Evolutionary conservation across 257 asterid genomes (phyloP).

Genomic region (Nicotiana otophora): DNA sequence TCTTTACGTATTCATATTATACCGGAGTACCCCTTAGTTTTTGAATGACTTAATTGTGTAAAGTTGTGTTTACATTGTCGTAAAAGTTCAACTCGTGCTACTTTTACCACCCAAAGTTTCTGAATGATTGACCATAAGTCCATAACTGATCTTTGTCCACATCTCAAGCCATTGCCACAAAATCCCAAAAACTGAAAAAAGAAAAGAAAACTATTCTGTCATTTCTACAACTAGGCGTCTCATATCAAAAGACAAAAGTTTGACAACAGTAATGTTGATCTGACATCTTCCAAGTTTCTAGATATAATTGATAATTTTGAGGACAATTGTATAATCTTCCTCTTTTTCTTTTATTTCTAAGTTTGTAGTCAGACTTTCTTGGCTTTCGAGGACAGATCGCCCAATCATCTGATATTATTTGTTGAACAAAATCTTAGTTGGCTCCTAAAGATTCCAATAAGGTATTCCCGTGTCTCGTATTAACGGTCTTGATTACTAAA

Average conservation of each 20-base stretch:
- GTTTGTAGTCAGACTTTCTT: neutral
- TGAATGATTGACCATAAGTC: neutral
- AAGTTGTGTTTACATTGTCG: neutral
- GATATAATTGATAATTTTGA: neutral
- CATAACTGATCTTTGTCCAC: too few species aligned
- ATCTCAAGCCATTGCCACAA: neutral
- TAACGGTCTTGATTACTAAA: too few species aligned
- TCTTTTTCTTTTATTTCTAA: neutral
- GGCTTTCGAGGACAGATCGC: neutral
- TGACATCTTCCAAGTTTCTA: neutral
- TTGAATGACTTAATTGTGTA: neutral
- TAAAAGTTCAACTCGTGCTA: neutral
- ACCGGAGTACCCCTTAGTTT: too few species aligned
- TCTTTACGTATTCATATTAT: too few species aligned
- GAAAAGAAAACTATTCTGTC: neutral
- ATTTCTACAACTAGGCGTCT: neutral
- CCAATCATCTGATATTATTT: neutral
- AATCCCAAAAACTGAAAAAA: neutral
- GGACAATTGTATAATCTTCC: neutral
- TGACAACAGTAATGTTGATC: neutral
- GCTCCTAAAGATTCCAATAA: neutral
- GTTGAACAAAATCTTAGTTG: neutral
- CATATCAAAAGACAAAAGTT: neutral
- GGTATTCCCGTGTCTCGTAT: too few species aligned
- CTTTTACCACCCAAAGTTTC: neutral